Conservation (phyloP, 1,284 basidiomycete species). For the Cryptococcus sp. region DNA sequence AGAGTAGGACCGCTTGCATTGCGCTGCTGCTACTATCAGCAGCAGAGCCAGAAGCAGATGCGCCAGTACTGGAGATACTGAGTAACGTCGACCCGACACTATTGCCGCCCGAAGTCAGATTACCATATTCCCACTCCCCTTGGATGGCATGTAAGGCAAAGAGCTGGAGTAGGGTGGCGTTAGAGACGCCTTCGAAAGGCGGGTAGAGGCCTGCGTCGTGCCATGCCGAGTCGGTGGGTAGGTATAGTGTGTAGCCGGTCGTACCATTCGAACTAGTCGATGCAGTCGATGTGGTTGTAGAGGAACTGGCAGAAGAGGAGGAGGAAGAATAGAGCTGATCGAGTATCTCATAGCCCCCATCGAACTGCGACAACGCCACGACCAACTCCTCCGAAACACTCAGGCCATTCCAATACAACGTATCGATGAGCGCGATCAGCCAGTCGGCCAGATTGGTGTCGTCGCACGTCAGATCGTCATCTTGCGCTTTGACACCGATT, state of each 20-base stretch:
- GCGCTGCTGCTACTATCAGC: constrained; percentile 11
- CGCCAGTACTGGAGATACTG: background rate
- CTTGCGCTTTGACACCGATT: background rate
- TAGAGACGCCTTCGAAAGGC: constrained; percentile 26
- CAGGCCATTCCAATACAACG: constrained; percentile 39
- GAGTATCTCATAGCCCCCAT: constrained; percentile 41
- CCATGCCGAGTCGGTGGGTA: constrained; percentile 43
- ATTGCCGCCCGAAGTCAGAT: constrained; percentile 3
- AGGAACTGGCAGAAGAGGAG: too few species aligned
- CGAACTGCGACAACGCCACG: constrained; percentile 34
- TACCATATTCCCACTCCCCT: constrained; percentile 17
- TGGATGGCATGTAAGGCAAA: constrained; percentile 34
- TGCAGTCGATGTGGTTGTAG: too few species aligned
- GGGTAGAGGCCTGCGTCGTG: constrained; percentile 29
- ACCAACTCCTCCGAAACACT: constrained; percentile 43
- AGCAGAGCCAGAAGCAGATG: background rate
- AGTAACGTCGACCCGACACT: constrained; percentile 10
- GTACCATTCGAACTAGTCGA: background rate
- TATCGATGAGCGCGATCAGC: constrained; percentile 41
- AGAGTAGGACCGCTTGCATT: constrained; percentile 28
- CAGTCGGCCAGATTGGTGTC: constrained; percentile 32
- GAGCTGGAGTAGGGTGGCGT: constrained; percentile 27
- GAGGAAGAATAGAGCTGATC: constrained; percentile 15
- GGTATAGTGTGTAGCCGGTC: constrained; percentile 30
- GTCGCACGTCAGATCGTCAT: constrained; percentile 28